Evolutionary conservation across 2,329 filamentous ascomycete species (phyloP).

Genomic region (Dactylellina parvicollis): DNA sequence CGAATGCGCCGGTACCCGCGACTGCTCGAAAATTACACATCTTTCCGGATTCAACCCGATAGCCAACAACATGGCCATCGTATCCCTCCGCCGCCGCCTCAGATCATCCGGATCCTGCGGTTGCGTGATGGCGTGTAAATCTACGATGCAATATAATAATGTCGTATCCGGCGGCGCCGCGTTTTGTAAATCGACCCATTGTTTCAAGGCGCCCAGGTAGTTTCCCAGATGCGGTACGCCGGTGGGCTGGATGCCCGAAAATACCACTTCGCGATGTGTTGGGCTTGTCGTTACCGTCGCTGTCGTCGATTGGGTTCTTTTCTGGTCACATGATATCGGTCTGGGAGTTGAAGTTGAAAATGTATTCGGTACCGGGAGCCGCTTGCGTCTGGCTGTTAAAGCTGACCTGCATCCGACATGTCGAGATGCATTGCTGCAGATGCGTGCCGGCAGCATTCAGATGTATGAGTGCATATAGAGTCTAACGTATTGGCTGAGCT

Average conservation of each 20-base stretch:
- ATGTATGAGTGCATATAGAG: conserved; percentile 1
- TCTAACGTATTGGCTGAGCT: background rate
- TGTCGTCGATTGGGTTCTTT: conserved; percentile 17
- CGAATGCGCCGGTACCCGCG: conserved; percentile 70
- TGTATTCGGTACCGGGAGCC: conserved; percentile 4
- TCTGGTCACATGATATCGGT: conserved; percentile 47
- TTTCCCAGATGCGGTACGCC: conserved; percentile 94
- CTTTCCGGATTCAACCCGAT: conserved; percentile 82
- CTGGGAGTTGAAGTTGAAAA: conserved; percentile 5
- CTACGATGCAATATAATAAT: conserved; percentile 86
- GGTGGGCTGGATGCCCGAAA: conserved; percentile 97
- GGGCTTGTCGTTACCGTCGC: conserved; percentile 56
- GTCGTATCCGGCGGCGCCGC: conserved; percentile 66
- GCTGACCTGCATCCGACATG: conserved; percentile 22
- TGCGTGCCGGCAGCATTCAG: conserved; percentile 45
- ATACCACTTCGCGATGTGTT: conserved; percentile 68
- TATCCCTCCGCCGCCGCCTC: conserved; percentile 74
- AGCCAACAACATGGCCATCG: conserved; percentile 81
- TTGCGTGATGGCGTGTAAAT: conserved; percentile 90
- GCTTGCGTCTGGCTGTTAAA: background rate
- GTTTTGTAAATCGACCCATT: conserved; percentile 86
- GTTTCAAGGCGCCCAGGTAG: conserved; percentile 86
- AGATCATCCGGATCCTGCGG: conserved; percentile 73
- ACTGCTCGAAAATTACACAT: conserved; percentile 74
- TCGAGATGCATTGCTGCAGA: conserved; percentile 32